Evolutionary conservation across 495 filamentous ascomycete genomes (phyloP).

Genomic region (Friedmanniomyces endolithicus): DNA sequence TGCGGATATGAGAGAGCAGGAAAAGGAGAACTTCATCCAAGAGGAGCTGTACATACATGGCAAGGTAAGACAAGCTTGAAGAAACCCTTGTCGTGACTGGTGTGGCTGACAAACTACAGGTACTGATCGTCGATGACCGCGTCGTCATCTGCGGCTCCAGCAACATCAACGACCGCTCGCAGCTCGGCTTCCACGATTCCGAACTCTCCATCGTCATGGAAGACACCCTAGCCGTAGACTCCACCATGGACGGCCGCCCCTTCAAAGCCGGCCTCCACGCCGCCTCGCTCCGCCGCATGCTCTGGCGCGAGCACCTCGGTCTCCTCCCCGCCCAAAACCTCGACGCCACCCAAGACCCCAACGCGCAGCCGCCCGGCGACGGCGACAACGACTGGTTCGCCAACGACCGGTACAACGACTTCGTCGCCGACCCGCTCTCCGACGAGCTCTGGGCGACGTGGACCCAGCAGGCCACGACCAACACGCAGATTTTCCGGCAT

Average conservation of each 20-base stretch:
- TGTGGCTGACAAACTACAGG: not conserved
- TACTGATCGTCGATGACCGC: conserved; percentile 74
- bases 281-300: conserved; percentile 64
- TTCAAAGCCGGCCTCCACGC: conserved; percentile 67
- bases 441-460: conserved; percentile 78
- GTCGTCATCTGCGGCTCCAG: conserved; percentile 73
- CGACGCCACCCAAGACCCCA: conserved; percentile 58
- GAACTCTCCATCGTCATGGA: conserved; percentile 90
- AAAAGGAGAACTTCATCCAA: conserved; percentile 78
- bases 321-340: conserved; percentile 61
- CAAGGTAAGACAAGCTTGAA: conserved; percentile 40
- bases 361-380: conserved; percentile 68
- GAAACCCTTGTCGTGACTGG: conserved; percentile 6
- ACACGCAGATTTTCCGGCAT: conserved; percentile 73
- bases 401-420: conserved; percentile 53
- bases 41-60: conserved; percentile 91
- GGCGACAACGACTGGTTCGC: conserved; percentile 52
- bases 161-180: conserved; percentile 90
- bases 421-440: conserved; percentile 69
- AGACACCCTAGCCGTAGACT: conserved; percentile 61
- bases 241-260: conserved; percentile 63
- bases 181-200: conserved; percentile 78
- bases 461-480: conserved; percentile 61
- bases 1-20: conserved; percentile 49
- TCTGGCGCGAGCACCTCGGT: conserved; percentile 91